A percentile compares a stretch with the other conserved stretches of the same genome.
Conservation (phyloP, 305 asterid genomes). For the Striga hermonthica region DNA sequence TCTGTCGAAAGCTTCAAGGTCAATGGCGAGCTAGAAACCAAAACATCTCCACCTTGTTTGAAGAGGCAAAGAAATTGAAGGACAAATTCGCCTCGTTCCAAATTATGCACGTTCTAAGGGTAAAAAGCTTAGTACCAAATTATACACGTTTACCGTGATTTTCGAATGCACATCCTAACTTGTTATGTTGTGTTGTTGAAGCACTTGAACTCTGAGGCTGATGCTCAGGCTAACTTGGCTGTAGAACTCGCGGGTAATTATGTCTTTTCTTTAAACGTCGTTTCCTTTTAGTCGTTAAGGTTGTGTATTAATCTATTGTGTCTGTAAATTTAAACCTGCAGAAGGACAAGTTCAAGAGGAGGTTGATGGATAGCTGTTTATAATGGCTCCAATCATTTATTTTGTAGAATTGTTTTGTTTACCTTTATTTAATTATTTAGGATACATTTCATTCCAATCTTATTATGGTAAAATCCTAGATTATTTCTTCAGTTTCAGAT, state of each 20-base stretch:
- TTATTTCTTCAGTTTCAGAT: too few relatives aligned
- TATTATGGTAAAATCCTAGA: too few relatives aligned
- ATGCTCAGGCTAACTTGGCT: slow-evolving; percentile 91
- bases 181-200: slow-evolving; percentile 29
- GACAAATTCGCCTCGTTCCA: slow-evolving; percentile 67
- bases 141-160: neutral
- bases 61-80: slow-evolving; percentile 75
- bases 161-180: neutral
- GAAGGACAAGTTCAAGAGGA: slow-evolving; percentile 86
- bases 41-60: slow-evolving; percentile 50
- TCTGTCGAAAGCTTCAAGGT: slow-evolving; percentile 62
- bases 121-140: slow-evolving; percentile 35
- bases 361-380: slow-evolving; percentile 37
- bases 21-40: slow-evolving; percentile 76
- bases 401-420: too few relatives aligned
- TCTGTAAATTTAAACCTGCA: slow-evolving; percentile 36
- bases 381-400: too few relatives aligned
- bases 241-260: slow-evolving; percentile 71
- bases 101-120: slow-evolving; percentile 76
- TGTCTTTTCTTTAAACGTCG: slow-evolving; percentile 21
- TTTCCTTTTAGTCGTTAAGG: slow-evolving; percentile 4
- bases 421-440: too few relatives aligned
- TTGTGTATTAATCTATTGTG: neutral
- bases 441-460: too few relatives aligned
- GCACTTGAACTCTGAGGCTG: slow-evolving; percentile 93